phyloP scores from a whole-genome alignment of 2,329 filamentous ascomycete species.

The Trichocomaceae sp. region DNA sequence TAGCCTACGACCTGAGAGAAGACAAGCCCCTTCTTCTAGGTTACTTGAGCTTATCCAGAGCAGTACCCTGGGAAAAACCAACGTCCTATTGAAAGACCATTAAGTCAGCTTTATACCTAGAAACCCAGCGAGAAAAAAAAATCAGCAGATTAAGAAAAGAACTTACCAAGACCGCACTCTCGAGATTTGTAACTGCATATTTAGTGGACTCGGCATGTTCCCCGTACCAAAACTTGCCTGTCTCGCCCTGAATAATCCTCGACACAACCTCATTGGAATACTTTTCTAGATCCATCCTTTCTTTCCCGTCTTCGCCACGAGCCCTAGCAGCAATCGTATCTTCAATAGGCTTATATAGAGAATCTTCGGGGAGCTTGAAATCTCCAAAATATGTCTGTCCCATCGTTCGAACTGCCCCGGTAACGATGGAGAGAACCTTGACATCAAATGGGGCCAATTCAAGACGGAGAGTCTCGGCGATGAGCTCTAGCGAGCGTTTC shows the following conservation, averaged over 20 bases:
- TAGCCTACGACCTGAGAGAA: too few species aligned
- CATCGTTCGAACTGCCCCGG: conserved; percentile 16
- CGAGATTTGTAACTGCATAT: neutral
- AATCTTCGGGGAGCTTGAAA: conserved; percentile 16
- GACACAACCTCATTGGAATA: conserved; percentile 14
- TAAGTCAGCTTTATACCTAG: too few species aligned
- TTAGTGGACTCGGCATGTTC: neutral
- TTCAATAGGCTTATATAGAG: conserved; percentile 19
- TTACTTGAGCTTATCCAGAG: neutral
- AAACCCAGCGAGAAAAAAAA: too few species aligned
- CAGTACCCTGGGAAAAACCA: conserved; percentile 36
- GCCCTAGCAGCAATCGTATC: conserved; percentile 8
- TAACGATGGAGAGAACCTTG: conserved; percentile 17
- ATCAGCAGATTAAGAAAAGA: neutral
- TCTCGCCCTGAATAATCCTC: conserved; percentile 10
- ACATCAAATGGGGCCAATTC: conserved; percentile 20
- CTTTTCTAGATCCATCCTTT: conserved; percentile 7
- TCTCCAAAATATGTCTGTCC: conserved; percentile 17
- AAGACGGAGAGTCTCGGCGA: conserved; percentile 20
- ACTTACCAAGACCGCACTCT: neutral
- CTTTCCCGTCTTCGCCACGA: conserved; percentile 11
- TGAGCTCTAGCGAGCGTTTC: conserved; percentile 19
- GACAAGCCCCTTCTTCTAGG: too few species aligned
- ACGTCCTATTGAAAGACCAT: neutral
- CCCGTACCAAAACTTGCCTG: conserved; percentile 16